These are phyloP conservation scores for Loxodes magnus DNA, from an alignment of 73 alveolate species.

Conservation along the genomic window DNA sequence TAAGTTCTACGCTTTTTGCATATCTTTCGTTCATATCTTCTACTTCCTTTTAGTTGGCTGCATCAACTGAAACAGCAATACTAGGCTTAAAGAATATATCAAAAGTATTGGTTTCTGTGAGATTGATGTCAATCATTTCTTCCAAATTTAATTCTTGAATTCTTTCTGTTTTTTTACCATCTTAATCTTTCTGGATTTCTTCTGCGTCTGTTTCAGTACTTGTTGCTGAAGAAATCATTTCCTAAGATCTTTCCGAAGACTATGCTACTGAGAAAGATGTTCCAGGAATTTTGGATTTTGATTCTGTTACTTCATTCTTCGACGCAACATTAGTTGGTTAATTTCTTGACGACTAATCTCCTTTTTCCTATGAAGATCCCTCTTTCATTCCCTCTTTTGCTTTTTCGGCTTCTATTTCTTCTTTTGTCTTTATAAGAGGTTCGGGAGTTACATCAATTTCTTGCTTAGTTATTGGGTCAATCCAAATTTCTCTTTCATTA, in stretches of 20 bases:
- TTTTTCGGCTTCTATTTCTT: slow-evolving; percentile 45
- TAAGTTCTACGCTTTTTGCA: slow-evolving; percentile 42
- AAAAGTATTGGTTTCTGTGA: slow-evolving; percentile 62
- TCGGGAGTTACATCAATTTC: slow-evolving; percentile 9
- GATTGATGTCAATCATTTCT: slow-evolving; percentile 48
- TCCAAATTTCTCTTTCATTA: neutral
- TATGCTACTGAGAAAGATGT: neutral
- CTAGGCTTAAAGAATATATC: slow-evolving; percentile 32
- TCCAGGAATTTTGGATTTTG: neutral
- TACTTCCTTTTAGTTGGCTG: slow-evolving; percentile 28
- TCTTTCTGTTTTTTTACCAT: slow-evolving; percentile 18
- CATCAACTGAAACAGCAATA: slow-evolving; percentile 9
- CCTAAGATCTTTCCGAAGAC: neutral
- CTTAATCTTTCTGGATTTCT: slow-evolving; percentile 3
- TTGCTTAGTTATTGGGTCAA: neutral
- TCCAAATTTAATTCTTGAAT: slow-evolving; percentile 36
- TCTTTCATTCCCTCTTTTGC: slow-evolving; percentile 20
- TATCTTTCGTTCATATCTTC: slow-evolving; percentile 28
- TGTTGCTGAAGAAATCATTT: neutral
- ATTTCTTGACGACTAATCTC: slow-evolving; percentile 3
- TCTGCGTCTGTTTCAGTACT: neutral
- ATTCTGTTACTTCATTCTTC: neutral
- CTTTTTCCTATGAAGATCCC: slow-evolving; percentile 15
- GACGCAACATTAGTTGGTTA: neutral
- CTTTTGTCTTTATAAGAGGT: slow-evolving; percentile 38